Base-by-base conservation (phyloP, 2,329 filamentous ascomycete genomes). In the Exophiala aquamarina region DNA sequence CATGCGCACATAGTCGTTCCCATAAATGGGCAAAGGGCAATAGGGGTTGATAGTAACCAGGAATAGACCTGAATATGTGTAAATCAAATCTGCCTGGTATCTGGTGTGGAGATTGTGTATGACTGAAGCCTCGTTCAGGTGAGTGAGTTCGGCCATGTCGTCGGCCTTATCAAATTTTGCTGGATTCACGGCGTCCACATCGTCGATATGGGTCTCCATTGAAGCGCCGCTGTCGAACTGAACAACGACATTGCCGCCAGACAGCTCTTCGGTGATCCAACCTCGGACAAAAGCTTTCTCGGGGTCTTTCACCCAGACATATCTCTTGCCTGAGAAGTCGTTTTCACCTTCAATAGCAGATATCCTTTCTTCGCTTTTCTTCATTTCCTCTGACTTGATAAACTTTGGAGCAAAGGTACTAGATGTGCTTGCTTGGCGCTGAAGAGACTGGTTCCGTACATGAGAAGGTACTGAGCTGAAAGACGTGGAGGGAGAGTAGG, bases 161-260 rank as follows among this genome's bases (percentile, higher is more conserved):
- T 94, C 90, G 56, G 92, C 92, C 71, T 96, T 98, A 79, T 98
- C 93, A 72, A 98, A 98, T 67, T 98, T 98, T 63, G 92, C 92
- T 37, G 93, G 93, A 70, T 98, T 98, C 74, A 98, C 94, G 71
- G 96, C 97, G 76, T 98, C 94, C 58, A 96, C 90, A 60, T 83
- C 86, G 61, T 97, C 91, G 41, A 81, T 72, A 57, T 92, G 85
- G 41, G 93, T 85, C 64, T 95, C 87, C 58, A 89, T 85, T 82
- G 95, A 89, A 59, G 81, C 87, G 60, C 90, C 92, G 76, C 96
- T 89, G 52, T 97, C 93, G 63, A 89, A 95, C 68, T 97, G 91
- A 19, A 98, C 89, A 29, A 91, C 72, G 43, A 98, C 76, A 44
- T 78, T 78, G 42, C 84, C 82, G 39, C 73, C 79, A 2, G 74